These are phyloP conservation scores for Nannizzia gypsea DNA, from an alignment of 2,329 filamentous ascomycete genomes.

Conservation along the genomic window DNA sequence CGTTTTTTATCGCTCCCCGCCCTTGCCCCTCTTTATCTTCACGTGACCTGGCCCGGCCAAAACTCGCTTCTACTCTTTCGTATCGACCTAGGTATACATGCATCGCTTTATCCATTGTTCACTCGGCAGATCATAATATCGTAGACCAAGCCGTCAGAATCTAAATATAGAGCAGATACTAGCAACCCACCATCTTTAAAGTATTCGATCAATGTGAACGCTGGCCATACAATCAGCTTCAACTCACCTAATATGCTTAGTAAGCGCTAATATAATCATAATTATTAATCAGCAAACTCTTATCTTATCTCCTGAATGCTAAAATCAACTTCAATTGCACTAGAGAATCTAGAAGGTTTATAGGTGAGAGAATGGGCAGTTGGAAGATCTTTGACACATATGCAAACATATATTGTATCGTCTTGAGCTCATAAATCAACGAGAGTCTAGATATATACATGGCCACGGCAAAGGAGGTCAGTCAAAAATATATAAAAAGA, in stretches of 20 bases:
- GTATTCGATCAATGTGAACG: neutral
- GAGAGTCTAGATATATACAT: conserved; percentile 1
- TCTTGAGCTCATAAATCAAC: neutral
- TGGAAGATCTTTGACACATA: no score
- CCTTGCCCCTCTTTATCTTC: no score
- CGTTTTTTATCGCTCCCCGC: no score
- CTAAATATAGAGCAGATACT: neutral
- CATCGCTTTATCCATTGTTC: neutral
- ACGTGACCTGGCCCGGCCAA: neutral
- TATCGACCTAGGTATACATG: neutral
- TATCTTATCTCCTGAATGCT: no score
- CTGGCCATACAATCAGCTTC: no score
- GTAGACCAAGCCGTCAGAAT: neutral
- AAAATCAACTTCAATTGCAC: no score
- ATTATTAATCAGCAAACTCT: no score
- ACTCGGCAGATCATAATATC: neutral
- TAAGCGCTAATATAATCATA: no score
- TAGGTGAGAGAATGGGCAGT: no score
- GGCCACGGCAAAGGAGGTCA: neutral
- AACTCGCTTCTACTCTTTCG: neutral
- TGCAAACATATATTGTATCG: neutral
- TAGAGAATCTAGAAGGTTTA: no score
- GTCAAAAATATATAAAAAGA: neutral
- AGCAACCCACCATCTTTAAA: neutral
- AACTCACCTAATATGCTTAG: no score